phyloP scores from a whole-genome alignment of 306 rosid species.

The Trifolium subterraneum region DNA sequence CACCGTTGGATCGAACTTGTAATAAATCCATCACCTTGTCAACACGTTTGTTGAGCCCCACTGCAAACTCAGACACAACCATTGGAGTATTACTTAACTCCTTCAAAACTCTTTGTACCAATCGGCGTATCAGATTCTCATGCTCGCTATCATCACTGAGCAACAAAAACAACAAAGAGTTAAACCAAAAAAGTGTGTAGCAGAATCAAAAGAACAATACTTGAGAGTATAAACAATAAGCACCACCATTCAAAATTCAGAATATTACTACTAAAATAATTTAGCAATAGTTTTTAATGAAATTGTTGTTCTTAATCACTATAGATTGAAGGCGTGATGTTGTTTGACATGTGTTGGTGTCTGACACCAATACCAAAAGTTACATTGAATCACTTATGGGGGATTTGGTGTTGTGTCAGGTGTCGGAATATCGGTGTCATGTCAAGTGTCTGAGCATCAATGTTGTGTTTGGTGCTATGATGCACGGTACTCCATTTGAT shows the following conservation, averaged over 20 bases:
- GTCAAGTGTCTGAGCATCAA: no score
- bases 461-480: no score
- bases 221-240: not conserved
- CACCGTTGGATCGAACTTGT: constrained; percentile 48
- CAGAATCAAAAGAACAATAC: not conserved
- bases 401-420: no score
- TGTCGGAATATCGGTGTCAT: no score
- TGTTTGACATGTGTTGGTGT: no score
- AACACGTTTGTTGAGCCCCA: constrained; percentile 59
- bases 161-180: not conserved
- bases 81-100: constrained; percentile 58
- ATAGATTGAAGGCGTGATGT: no score
- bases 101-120: constrained; percentile 49
- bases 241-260: not conserved
- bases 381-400: no score
- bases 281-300: no score
- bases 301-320: no score
- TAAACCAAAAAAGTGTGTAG: not conserved
- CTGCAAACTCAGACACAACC: constrained; percentile 49
- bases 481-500: no score
- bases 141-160: constrained; percentile 38
- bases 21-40: constrained; percentile 33
- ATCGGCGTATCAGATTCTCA: constrained; percentile 24
- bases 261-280: no score
- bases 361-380: no score